These are phyloP conservation scores for Xylaria sp. DNA, from an alignment of 495 filamentous ascomycete genomes.

Conservation along the genomic window DNA sequence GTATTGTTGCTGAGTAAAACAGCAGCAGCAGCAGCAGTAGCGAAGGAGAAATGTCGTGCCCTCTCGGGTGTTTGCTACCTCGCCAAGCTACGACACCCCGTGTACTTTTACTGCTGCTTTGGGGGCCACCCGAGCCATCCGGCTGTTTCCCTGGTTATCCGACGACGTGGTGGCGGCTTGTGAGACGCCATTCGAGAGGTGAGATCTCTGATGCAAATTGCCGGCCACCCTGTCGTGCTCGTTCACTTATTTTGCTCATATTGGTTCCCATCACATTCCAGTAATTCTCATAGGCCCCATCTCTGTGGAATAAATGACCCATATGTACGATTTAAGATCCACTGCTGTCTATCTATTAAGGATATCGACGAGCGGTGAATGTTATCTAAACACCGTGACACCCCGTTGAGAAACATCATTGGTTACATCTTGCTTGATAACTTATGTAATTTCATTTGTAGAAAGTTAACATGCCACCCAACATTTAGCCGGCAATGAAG, in stretches of 20 bases:
- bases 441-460: background rate
- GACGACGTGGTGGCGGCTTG: slow-evolving; percentile 6
- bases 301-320: background rate
- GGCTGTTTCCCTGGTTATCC: background rate
- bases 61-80: slow-evolving; percentile 16
- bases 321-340: background rate
- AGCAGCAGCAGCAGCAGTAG: too few relatives aligned
- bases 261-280: background rate
- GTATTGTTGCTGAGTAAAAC: background rate
- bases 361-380: background rate
- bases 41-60: slow-evolving; percentile 13
- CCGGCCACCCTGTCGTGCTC: slow-evolving; percentile 19
- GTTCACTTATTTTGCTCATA: background rate
- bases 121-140: slow-evolving; percentile 17
- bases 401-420: too few relatives aligned
- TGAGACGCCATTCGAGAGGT: slow-evolving; percentile 6
- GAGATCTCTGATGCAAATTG: slow-evolving; percentile 6
- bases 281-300: background rate
- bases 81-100: background rate
- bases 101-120: too few relatives aligned
- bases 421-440: background rate
- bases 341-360: background rate
- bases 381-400: background rate
- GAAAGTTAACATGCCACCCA: background rate
- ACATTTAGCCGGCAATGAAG: background rate